A percentile compares a stretch with the other conserved stretches of the same genome.
phyloP scores from a whole-genome alignment of 2,329 filamentous ascomycete genomes.

The Claviceps digitariae region DNA sequence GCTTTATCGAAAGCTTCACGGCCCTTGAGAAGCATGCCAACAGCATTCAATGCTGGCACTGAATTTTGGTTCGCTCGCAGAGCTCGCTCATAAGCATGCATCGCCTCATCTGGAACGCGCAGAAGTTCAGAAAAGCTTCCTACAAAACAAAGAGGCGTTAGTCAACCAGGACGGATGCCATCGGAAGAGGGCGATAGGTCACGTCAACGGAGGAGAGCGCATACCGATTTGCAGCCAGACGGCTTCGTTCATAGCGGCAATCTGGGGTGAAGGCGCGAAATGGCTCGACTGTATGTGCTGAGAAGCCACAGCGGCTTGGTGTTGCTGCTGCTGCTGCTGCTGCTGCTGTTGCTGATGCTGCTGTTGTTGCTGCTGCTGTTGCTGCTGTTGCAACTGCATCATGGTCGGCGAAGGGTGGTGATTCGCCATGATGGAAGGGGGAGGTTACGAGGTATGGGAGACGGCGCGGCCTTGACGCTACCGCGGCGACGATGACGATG shows the following conservation, averaged over 20 bases:
- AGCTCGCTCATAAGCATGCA: constrained; percentile 81
- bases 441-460: neutral
- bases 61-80: constrained; percentile 80
- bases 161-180: neutral
- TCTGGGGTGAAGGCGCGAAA: constrained; percentile 57
- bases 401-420: constrained; percentile 72
- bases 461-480: neutral
- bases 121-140: constrained; percentile 78
- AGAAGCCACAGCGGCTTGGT: constrained; percentile 46
- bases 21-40: constrained; percentile 79
- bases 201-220: constrained; percentile 15
- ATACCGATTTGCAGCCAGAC: constrained; percentile 90
- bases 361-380: constrained; percentile 42
- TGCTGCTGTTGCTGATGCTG: constrained; percentile 38
- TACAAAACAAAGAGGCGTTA: constrained; percentile 26
- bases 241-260: constrained; percentile 67
- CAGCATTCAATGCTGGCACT: constrained; percentile 82
- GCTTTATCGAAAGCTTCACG: constrained; percentile 91
- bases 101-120: constrained; percentile 77
- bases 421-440: constrained; percentile 48
- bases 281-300: constrained; percentile 42
- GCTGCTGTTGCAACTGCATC: constrained; percentile 48
- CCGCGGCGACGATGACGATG: neutral
- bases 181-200: too few species aligned
- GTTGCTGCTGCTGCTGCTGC: constrained; percentile 26